Evolutionary conservation across 1,284 basidiomycete species (phyloP).

Genomic region (Cutaneotrichosporon arboriforme): DNA sequence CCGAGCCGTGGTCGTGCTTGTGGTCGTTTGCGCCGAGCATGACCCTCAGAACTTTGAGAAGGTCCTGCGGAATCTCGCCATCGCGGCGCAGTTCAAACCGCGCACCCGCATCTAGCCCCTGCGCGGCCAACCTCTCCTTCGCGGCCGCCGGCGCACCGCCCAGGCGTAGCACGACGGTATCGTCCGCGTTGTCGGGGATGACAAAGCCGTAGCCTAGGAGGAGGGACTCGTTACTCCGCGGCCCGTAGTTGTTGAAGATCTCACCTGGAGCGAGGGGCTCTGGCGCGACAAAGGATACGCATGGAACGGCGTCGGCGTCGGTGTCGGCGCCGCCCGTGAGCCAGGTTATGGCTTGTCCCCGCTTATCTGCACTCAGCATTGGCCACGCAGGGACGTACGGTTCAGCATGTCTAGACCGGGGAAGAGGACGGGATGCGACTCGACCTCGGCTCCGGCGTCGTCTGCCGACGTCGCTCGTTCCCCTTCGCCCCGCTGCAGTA

Average conservation of each 20-base stretch:
- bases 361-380: conserved; percentile 37
- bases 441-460: conserved; percentile 20
- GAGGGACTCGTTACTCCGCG: conserved; percentile 70
- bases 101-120: conserved; percentile 37
- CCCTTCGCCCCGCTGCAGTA: conserved; percentile 55
- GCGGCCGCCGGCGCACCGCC: conserved; percentile 49
- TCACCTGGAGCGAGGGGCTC: conserved; percentile 54
- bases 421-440: conserved; percentile 69
- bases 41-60: conserved; percentile 57
- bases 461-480: conserved; percentile 7
- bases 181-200: conserved; percentile 67
- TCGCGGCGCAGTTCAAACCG: conserved; percentile 61
- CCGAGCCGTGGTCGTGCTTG: conserved; percentile 13
- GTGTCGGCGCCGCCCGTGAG: conserved; percentile 46
- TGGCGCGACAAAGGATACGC: conserved; percentile 30
- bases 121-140: conserved; percentile 19
- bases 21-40: conserved; percentile 39
- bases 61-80: conserved; percentile 55
- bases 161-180: conserved; percentile 72
- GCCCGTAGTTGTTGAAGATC: conserved; percentile 70
- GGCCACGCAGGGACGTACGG: conserved; percentile 49
- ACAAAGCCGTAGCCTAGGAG: conserved; percentile 85
- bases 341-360: conserved; percentile 74
- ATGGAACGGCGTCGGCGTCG: conserved; percentile 12
- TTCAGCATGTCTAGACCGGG: conserved; percentile 81